Evolutionary conservation across 768 basidiomycete species (phyloP).

Genomic region (Xanthoconium purpureum): DNA sequence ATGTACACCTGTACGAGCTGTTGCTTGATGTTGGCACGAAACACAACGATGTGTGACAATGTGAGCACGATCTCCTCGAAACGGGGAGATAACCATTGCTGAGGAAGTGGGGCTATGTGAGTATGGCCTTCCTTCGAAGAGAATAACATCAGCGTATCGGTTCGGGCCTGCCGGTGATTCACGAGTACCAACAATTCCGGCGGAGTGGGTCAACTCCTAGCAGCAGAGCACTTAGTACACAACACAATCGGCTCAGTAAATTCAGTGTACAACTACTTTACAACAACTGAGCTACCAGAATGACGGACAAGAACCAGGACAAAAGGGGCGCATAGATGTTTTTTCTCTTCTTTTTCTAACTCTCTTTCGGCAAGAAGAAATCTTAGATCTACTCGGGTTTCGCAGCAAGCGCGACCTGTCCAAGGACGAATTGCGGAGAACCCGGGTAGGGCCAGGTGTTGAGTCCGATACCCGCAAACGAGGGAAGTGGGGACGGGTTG

Average conservation of each 20-base stretch:
- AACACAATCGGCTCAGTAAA: background rate
- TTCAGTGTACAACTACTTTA: background rate
- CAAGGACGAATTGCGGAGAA: background rate
- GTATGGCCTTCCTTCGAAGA: no score
- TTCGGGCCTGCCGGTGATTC: no score
- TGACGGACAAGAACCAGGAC: background rate
- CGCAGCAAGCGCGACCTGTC: background rate
- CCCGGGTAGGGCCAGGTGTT: background rate
- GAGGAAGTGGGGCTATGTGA: no score
- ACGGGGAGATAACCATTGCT: no score
- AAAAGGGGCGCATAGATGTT: background rate
- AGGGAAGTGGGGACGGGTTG: conserved; percentile 3
- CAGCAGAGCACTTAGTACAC: no score
- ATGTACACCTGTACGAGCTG: background rate
- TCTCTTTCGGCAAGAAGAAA: background rate
- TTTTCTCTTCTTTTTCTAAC: background rate
- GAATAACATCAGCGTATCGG: no score
- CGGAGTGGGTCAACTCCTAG: no score
- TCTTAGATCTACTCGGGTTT: background rate
- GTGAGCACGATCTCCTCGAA: background rate
- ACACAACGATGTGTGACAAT: background rate
- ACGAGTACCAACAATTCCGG: no score
- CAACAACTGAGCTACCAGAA: background rate
- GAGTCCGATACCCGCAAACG: background rate
- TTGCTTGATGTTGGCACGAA: no score